phyloP scores from a whole-genome alignment of 225 moss, liverwort and hornwort species.

The Climacium dendroides region DNA sequence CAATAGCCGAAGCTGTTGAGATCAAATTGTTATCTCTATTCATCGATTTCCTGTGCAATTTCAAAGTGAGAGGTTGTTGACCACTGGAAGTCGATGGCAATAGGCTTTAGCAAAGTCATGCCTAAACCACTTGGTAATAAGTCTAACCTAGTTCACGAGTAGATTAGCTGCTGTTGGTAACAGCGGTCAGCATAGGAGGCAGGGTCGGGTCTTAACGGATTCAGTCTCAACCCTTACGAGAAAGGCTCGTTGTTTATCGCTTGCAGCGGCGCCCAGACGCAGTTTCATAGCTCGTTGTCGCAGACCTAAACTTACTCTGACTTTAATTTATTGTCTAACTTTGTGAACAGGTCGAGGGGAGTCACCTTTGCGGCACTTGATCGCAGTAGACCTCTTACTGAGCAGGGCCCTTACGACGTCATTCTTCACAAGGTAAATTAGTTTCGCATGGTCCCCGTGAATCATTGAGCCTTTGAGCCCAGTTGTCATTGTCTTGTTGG shows the following conservation, averaged over 20 bases:
- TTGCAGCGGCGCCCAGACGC: neutral
- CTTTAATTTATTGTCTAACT: neutral
- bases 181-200: neutral
- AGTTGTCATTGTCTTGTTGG: neutral
- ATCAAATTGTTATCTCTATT: neutral
- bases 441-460: neutral
- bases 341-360: constrained; percentile 19
- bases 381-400: constrained; percentile 21
- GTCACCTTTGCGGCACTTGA: constrained; percentile 34
- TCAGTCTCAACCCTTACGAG: neutral
- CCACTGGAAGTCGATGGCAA: neutral
- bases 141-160: neutral
- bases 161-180: neutral
- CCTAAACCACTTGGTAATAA: too few relatives aligned
- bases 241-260: neutral
- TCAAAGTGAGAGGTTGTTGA: neutral
- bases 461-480: neutral
- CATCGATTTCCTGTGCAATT: neutral
- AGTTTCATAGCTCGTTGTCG: neutral
- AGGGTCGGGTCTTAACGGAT: neutral
- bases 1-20: neutral
- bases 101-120: neutral
- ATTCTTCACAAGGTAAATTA: constrained; percentile 33
- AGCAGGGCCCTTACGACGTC: constrained; percentile 38
- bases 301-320: neutral